Evolutionary conservation across 106 monocot species (phyloP), one percentile per base, ranked within the genome.

Genomic region (Vanilla planifolia): DNA sequence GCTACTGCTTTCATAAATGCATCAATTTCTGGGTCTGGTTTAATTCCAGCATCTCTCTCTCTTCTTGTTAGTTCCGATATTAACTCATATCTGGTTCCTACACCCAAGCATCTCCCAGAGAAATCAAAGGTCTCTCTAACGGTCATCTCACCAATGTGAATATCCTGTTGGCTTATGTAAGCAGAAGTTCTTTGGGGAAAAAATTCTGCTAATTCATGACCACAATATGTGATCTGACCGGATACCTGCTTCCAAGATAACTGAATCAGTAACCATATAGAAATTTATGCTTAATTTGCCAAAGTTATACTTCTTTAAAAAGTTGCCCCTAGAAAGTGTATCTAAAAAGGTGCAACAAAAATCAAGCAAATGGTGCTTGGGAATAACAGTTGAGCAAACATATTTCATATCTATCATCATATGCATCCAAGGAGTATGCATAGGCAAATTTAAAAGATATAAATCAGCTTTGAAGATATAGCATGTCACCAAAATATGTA

Each of bases 91-190:
- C 82, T 81, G 5, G 71, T 77, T n/a, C 92, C 98, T 8, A 82
- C 78, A 26, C 94, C 89, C 16, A 92, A 65, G 50, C 87, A 98
- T 8, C 77, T 59, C 16, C 74, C 81, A 3, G 98, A 88, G 68
- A 98, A 98, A 71, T 88, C 79, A 2, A 92, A 39, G 0, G 85
- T 98, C 66, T 92, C 92, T 51, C 92, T 67, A 52, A 98, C 98
- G 11, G 98, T 92, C 92, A 98, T 77, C 67, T 98, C 92, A 14
- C 74, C 74, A 55, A 64, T 77, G 67, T 92, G 98, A 45, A 88
- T 79, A 59, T 98, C 88, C 15, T 88, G 63, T 57, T 98, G 98
- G 48, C 92, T 77, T 16, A 98, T 84, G 67, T 98, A 98, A n/a
- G 92, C 88, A 47, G 77, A 74, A 17, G 91, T 92, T 59, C 82